Evolutionary conservation across 2,329 filamentous ascomycete genomes (phyloP).

Genomic region (Arthroderma sp.): DNA sequence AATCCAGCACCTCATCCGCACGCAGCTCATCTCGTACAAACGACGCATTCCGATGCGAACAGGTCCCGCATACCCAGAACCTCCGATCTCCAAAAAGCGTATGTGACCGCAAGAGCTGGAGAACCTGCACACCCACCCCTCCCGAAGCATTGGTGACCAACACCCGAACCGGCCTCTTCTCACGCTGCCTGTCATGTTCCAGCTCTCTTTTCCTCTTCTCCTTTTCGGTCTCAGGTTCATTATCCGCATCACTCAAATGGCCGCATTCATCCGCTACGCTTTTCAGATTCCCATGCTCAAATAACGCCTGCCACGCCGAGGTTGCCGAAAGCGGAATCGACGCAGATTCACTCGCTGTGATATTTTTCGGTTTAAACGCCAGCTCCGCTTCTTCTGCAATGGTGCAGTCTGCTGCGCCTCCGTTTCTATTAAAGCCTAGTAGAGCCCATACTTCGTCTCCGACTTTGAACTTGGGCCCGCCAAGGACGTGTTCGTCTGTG

Average conservation of each 20-base stretch:
- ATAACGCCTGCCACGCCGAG: conserved; percentile 32
- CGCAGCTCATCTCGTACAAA: conserved; percentile 18
- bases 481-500: conserved; percentile 17
- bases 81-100: conserved; percentile 18
- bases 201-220: background rate
- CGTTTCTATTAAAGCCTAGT: conserved; percentile 25
- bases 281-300: conserved; percentile 23
- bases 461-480: conserved; percentile 26
- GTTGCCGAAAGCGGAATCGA: conserved; percentile 27
- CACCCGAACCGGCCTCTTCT: conserved; percentile 17
- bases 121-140: conserved; percentile 24
- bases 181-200: background rate
- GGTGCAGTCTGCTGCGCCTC: conserved; percentile 30
- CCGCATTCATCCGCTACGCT: conserved; percentile 6
- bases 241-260: conserved; percentile 1
- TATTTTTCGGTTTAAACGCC: conserved; percentile 25
- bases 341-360: conserved; percentile 22
- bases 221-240: background rate
- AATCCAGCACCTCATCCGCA: conserved; percentile 23
- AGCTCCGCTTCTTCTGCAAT: conserved; percentile 27
- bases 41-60: conserved; percentile 15
- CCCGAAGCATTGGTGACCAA: conserved; percentile 26
- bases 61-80: conserved; percentile 28
- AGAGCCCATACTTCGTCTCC: conserved; percentile 29
- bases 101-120: conserved; percentile 25